Conservation (phyloP, 805 yeast species). For the Schizosaccharomyces octosporus region DNA sequence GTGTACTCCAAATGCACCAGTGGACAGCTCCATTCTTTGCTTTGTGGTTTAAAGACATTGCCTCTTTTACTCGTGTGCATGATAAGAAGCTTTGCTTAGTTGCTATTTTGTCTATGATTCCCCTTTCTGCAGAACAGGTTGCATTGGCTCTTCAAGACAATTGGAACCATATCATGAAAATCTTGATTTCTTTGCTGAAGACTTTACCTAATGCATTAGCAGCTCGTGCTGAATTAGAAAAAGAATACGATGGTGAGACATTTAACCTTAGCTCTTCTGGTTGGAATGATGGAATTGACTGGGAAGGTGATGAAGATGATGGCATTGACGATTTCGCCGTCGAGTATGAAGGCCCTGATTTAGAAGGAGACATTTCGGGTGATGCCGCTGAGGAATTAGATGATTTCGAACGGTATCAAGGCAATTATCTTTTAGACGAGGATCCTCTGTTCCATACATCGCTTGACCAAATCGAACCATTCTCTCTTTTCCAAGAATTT, state of each 20-base stretch:
- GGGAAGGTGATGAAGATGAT: constrained; percentile 12
- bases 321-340: constrained; percentile 12
- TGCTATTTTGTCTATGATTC: constrained; percentile 31
- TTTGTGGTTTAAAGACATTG: constrained; percentile 38
- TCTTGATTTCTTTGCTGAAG: constrained; percentile 27
- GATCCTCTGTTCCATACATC: constrained; percentile 62
- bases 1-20: constrained; percentile 22
- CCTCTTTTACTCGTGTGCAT: constrained; percentile 39
- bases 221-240: constrained; percentile 30
- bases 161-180: constrained; percentile 25
- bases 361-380: constrained; percentile 15
- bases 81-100: constrained; percentile 57
- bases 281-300: constrained; percentile 7
- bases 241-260: constrained; percentile 8
- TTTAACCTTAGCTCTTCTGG: constrained; percentile 7
- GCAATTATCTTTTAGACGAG: constrained; percentile 26
- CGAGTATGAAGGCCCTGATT: constrained; percentile 11
- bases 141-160: constrained; percentile 12
- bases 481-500: constrained; percentile 27
- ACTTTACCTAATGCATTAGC: constrained; percentile 50
- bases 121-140: constrained; percentile 12
- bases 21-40: constrained; percentile 29
- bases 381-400: constrained; percentile 13
- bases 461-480: constrained; percentile 52
- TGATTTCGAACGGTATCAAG: constrained; percentile 12